Conservation (phyloP, 495 filamentous ascomycete genomes). For the Hyaloscypha finlandica region DNA sequence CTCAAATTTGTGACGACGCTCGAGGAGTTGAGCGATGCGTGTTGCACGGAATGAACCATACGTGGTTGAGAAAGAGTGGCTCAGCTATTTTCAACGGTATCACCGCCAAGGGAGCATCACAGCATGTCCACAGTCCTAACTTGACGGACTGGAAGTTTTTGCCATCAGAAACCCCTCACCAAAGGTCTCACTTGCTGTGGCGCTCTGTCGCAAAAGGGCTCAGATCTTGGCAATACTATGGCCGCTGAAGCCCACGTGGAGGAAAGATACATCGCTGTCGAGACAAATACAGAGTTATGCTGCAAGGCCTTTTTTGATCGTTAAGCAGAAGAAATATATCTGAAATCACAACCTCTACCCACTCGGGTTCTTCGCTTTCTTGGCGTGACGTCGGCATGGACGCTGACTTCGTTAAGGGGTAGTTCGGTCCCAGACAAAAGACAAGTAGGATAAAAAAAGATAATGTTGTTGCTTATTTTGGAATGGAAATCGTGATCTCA, state of each 20-base stretch:
- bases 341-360: too few relatives aligned
- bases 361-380: not conserved
- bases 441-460: not conserved
- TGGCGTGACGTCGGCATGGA: not conserved
- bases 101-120: not conserved
- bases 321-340: too few relatives aligned
- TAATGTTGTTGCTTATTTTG: not conserved
- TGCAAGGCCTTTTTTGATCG: too few relatives aligned
- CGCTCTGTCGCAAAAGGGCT: too few relatives aligned
- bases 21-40: not conserved
- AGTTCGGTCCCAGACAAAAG: not conserved
- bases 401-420: not conserved
- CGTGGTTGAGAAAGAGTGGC: not conserved
- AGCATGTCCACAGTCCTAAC: not conserved
- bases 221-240: too few relatives aligned
- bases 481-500: not conserved
- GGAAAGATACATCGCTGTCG: too few relatives aligned
- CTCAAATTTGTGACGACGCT: too few relatives aligned
- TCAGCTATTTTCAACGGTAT: not conserved
- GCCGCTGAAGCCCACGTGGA: too few relatives aligned
- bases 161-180: too few relatives aligned
- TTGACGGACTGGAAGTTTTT: not conserved
- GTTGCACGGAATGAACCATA: not conserved
- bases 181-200: too few relatives aligned
- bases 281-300: too few relatives aligned